These are phyloP conservation scores for Neoascochyta sp. DNA, from an alignment of 2,329 filamentous ascomycete species.

Conservation along the genomic window DNA sequence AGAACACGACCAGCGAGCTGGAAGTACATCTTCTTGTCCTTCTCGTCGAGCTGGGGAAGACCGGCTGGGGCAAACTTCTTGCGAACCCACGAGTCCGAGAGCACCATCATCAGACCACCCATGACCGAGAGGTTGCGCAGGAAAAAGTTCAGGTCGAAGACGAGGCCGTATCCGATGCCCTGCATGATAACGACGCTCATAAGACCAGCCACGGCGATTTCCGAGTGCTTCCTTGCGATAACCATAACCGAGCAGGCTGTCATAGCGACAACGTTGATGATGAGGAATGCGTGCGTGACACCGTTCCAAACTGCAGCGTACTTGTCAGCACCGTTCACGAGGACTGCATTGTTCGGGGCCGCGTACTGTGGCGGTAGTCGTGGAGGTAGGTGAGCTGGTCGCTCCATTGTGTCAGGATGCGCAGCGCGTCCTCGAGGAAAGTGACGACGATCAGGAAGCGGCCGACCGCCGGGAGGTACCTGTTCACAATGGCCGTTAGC, in stretches of 20 bases:
- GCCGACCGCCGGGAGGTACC: conserved; percentile 90
- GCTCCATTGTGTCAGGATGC: conserved; percentile 95
- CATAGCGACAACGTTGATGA: conserved; percentile 89
- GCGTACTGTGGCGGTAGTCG: conserved; percentile 84
- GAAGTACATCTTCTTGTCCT: conserved; percentile 99
- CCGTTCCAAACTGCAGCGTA: conserved; percentile 69
- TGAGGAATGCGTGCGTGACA: conserved; percentile 87
- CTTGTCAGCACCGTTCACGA: conserved; percentile 16
- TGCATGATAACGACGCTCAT: conserved; percentile 89
- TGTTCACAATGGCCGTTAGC: conserved; percentile 43
- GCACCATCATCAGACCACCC: conserved; percentile 94
- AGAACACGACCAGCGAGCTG: conserved; percentile 94
- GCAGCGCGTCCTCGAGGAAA: conserved; percentile 92
- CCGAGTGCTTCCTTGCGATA: conserved; percentile 87
- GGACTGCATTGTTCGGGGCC: conserved; percentile 1
- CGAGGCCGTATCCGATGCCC: conserved; percentile 92
- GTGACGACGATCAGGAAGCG: conserved; percentile 98
- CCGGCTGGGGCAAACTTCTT: conserved; percentile 97
- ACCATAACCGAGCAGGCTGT: conserved; percentile 74
- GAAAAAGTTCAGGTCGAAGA: conserved; percentile 99
- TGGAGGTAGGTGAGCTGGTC: conserved; percentile 92
- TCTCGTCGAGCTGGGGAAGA: conserved; percentile 90
- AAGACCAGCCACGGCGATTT: conserved; percentile 86
- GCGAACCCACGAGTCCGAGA: conserved; percentile 96
- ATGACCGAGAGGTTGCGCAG: conserved; percentile 97